A percentile compares a stretch with the other conserved stretches of the same genome.
These are phyloP conservation scores for Draba incana DNA, from an alignment of 345 rosid genomes.

Conservation along the genomic window DNA sequence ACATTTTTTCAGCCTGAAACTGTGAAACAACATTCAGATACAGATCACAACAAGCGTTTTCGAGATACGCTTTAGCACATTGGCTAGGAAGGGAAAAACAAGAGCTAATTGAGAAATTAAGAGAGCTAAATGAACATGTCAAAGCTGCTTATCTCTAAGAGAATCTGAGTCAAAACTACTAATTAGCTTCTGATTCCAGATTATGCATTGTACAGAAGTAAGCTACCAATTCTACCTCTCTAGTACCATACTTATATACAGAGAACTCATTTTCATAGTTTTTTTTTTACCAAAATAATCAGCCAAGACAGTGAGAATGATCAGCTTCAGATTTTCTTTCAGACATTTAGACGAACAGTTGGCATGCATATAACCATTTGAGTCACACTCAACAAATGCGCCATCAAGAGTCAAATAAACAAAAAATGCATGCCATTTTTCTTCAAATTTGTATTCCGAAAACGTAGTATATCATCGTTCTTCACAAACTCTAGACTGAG, in stretches of 20 bases:
- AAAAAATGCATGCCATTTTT: background rate
- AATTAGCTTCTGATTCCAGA: background rate
- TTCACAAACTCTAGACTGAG: background rate
- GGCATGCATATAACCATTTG: conserved; percentile 1
- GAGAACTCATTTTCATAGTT: background rate
- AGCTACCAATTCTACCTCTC: background rate
- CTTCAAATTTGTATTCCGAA: background rate
- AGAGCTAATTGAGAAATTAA: background rate
- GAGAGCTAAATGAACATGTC: background rate
- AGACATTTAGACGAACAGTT: conserved; percentile 22
- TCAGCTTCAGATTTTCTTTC: conserved; percentile 12
- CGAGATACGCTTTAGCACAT: background rate
- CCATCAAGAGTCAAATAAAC: background rate
- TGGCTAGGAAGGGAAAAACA: background rate
- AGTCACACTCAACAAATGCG: background rate
- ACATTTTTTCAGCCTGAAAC: conserved; percentile 47
- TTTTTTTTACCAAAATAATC: background rate
- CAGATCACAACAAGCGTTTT: background rate
- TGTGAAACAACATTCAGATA: conserved; percentile 2
- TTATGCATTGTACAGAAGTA: background rate
- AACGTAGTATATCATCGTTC: background rate
- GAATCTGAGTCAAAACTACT: too few relatives aligned
- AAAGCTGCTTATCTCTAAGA: too few relatives aligned
- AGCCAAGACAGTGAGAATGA: background rate
- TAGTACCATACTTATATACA: background rate